Base-by-base conservation (phyloP, 2,329 filamentous ascomycete genomes). In the Fusarium bulbicola region DNA sequence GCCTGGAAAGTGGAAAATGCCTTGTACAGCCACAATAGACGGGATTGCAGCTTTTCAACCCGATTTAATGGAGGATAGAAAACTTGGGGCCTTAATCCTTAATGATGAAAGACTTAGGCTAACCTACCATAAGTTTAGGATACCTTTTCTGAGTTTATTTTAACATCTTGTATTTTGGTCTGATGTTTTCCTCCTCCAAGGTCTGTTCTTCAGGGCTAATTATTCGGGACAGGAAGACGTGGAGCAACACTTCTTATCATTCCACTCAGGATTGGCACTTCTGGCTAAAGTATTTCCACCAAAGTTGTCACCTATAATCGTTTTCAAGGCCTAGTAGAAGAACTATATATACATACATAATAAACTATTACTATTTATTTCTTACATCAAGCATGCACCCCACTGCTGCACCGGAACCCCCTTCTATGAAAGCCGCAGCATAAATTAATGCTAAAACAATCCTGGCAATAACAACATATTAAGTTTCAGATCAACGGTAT, bases 161-260 rank as follows among this genome's bases (percentile, higher is more conserved):
- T 11, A 0, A 11, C 15, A 24, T 9, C 0, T 0, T 4, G 14
- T 6, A 15, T 5, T 10, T 16, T 11, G 7, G 1, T n/a, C 1
- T 14, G 13, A 32, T 14, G 2, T 7, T 24, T 40, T 40, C 1
- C 14, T n/a, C 0, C 39, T 28, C 16, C 4, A 5, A 26, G 18
- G 8, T 46, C 12, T 7, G 1, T 20, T 20, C 3, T 9, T 45
- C 2, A 28, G 43, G 8, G 5, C 5, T 20, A 20, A 9, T 20
- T 0, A 26, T 26, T 45, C 12, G 2, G n/a, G 24, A 45, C 18
- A 45, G 1, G 7, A 45, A 15, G 13, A 3, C 13, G 0, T 28
- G 4, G 20, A 28, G 13, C 20, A 47, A 20, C 7, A 6, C 4
- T 47, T 30, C 9, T n/a, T 4, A 11, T 30, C 4, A n/a, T 16